phyloP scores from a whole-genome alignment of 2,329 filamentous ascomycete species.

The Cucurbitaria berberidis region DNA sequence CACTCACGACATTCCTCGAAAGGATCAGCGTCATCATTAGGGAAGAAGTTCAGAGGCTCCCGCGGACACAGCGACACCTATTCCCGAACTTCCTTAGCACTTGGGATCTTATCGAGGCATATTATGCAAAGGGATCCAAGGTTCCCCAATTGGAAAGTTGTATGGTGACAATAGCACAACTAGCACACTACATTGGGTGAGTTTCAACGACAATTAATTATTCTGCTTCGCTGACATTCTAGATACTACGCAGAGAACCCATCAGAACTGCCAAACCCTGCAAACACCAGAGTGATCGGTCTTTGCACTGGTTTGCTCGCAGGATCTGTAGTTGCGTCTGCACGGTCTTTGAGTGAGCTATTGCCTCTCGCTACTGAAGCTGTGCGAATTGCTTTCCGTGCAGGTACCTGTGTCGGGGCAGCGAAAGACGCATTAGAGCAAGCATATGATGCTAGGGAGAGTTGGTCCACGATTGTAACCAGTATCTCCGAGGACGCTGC shows the following conservation, averaged over 20 bases:
- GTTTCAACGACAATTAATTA: conserved; percentile 31
- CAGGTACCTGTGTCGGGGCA: conserved; percentile 57
- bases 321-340: conserved; percentile 70
- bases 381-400: conserved; percentile 70
- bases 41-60: conserved; percentile 65
- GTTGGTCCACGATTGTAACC: conserved; percentile 72
- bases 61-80: conserved; percentile 61
- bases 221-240: conserved; percentile 34
- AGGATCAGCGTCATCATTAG: conserved; percentile 63
- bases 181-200: conserved; percentile 73
- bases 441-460: conserved; percentile 60
- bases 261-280: conserved; percentile 58
- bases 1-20: conserved; percentile 68
- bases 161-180: conserved; percentile 68
- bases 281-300: conserved; percentile 63
- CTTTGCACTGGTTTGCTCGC: conserved; percentile 74
- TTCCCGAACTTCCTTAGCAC: conserved; percentile 69
- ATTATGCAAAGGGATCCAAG: conserved; percentile 64
- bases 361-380: conserved; percentile 68
- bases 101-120: conserved; percentile 69
- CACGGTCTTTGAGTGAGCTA: conserved; percentile 66
- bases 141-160: conserved; percentile 69
- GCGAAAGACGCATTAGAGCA: conserved; percentile 59
- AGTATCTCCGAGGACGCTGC: conserved; percentile 60
- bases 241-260: conserved; percentile 59